phyloP scores from a whole-genome alignment of 345 rosid species.

The Eucalyptus cladocalyx region DNA sequence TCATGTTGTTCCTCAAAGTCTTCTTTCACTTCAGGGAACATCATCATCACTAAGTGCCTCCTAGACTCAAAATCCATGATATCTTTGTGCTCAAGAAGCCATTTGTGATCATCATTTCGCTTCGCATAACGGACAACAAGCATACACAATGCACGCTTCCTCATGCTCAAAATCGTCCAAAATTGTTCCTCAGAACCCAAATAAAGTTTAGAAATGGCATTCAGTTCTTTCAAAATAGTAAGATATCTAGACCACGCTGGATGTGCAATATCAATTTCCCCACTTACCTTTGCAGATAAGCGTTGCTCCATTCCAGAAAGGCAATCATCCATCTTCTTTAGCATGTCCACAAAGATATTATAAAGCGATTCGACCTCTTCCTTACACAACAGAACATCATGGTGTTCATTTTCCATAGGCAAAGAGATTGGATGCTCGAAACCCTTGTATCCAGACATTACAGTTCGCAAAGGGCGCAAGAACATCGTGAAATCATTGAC shows the following conservation, averaged over 20 bases:
- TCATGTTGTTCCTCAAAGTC: constrained; percentile 74
- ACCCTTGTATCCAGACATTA: constrained; percentile 16
- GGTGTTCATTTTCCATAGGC: constrained; percentile 22
- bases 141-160: constrained; percentile 36
- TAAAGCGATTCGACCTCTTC: constrained; percentile 39
- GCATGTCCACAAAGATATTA: constrained; percentile 22
- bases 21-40: constrained; percentile 86
- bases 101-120: constrained; percentile 56
- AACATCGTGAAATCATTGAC: constrained; percentile 53
- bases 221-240: constrained; percentile 59
- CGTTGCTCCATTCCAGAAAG: constrained; percentile 29
- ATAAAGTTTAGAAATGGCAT: constrained; percentile 49
- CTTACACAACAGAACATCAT: not conserved
- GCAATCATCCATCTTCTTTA: constrained; percentile 44
- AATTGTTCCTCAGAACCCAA: constrained; percentile 37
- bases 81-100: constrained; percentile 80
- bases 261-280: constrained; percentile 22
- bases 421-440: constrained; percentile 14
- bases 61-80: constrained; percentile 74
- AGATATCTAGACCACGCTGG: constrained; percentile 54
- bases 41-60: constrained; percentile 76
- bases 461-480: constrained; percentile 34
- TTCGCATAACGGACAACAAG: constrained; percentile 51
- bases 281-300: constrained; percentile 9
- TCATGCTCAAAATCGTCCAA: constrained; percentile 26